Evolutionary conservation across 2,329 filamentous ascomycete species (phyloP), one percentile per base, ranked within the genome.

Genomic region (Podosphaera xanthii): DNA sequence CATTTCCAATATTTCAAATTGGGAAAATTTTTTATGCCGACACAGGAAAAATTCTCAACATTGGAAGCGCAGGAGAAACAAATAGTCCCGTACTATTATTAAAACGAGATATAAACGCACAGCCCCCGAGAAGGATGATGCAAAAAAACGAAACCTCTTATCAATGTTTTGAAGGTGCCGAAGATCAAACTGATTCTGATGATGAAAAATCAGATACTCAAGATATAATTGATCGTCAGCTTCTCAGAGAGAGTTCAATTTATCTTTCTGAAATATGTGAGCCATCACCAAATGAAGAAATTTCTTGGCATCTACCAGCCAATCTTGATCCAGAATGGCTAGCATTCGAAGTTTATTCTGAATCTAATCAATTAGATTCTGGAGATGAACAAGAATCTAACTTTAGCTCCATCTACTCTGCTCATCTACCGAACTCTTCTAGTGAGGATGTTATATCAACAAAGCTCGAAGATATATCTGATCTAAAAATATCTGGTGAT

Each of bases 21-120:
- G 85, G 82, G 1, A 87, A 86, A 67, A 84, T 87, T 38, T 87
- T 87, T 70, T 87, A 87, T 64, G 84, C 84, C 12, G 83, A 87
- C 63, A 87, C 83, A 0, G 83, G 84, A 50, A 86, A 84, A 66
- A 83, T 87, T 33, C 72, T 87, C 22, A 84, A 86, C 61, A 86
- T 87, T 60, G 81, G 81, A 12, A 76, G 72, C 2, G 79, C 84
- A 33, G 80, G 77, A 40, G 83, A 86, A 66, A 74, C 75, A 2
- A 85, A 84, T 64, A 84, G 78, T 61, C 84, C 84, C 0, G 78
- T 87, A 0, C 70, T 87, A 2, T 70, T 87, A 0, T 70, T 87
- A 31, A 86, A 85, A 67, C 72, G 84, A 62, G 83, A 87, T 65
- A 66, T 81, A 31, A 77, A 84, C 64, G 84, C 84, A 30, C 71